These are phyloP conservation scores for Sporisorium graminicola DNA, from an alignment of 1,284 basidiomycete genomes.

Conservation along the genomic window DNA sequence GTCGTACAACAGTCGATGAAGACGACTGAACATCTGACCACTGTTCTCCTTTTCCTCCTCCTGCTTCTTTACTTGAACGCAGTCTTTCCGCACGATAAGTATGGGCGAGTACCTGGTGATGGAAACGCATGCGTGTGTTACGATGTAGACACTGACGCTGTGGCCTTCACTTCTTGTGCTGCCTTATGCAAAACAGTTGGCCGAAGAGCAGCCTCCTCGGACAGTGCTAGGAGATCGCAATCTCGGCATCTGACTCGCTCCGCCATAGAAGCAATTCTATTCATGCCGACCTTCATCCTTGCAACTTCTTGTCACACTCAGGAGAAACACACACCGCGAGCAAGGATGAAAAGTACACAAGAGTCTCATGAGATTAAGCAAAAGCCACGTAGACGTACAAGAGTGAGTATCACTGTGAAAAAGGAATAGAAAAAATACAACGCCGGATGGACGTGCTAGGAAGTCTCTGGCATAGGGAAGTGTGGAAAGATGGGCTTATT, in stretches of 20 bases:
- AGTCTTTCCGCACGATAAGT: neutral
- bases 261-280: neutral
- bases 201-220: slow-evolving; percentile 55
- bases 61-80: neutral
- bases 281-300: too few species aligned
- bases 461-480: neutral
- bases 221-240: too few species aligned
- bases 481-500: neutral
- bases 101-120: neutral
- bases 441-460: neutral
- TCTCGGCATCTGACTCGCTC: neutral
- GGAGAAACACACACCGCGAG: neutral
- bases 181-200: slow-evolving; percentile 26
- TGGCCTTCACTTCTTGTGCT: neutral
- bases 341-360: neutral
- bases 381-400: slow-evolving; percentile 6
- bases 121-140: too few species aligned
- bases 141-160: neutral
- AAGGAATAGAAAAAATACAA: neutral
- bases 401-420: neutral
- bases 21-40: too few species aligned
- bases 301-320: neutral
- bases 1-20: too few species aligned
- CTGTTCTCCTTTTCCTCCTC: too few species aligned
- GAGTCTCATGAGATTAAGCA: neutral